Percentiles rank a stretch among this genome's conserved stretches.
These are phyloP conservation scores for Eucalyptus camaldulensis DNA, from an alignment of 345 rosid species.

Conservation along the genomic window DNA sequence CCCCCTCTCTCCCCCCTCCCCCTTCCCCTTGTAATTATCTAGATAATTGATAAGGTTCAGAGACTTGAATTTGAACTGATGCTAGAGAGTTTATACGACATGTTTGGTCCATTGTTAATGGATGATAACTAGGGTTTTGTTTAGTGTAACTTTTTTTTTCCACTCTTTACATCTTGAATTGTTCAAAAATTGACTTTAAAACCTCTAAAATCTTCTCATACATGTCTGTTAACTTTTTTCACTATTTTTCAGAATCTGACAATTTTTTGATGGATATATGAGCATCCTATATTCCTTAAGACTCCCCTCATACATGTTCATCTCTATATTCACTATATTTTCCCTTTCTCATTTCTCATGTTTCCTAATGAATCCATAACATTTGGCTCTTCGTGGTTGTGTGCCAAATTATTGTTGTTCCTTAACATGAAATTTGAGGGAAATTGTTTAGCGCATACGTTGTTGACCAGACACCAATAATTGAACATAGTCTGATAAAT, in stretches of 20 bases:
- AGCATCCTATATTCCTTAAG: no score
- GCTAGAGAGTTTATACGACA: neutral
- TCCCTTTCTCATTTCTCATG: no score
- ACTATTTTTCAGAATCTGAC: neutral
- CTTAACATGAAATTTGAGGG: no score
- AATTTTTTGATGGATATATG: neutral
- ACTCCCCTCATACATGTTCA: no score
- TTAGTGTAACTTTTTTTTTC: neutral
- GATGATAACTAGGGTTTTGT: neutral
- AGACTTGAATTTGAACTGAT: neutral
- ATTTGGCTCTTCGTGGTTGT: no score
- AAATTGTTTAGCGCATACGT: no score
- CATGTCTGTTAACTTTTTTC: neutral
- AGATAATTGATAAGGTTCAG: neutral
- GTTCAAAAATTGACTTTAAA: neutral
- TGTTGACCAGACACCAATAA: no score
- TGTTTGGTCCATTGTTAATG: neutral
- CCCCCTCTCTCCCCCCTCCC: no score
- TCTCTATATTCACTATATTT: no score
- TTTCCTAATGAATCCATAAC: no score
- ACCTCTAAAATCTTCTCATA: neutral
- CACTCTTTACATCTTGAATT: neutral
- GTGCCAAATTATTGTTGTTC: no score
- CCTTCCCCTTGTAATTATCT: neutral
- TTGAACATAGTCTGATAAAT: no score